Evolutionary conservation across 306 rosid genomes (phyloP), one percentile per base, ranked within the genome.

Genomic region (Vicia sativa): DNA sequence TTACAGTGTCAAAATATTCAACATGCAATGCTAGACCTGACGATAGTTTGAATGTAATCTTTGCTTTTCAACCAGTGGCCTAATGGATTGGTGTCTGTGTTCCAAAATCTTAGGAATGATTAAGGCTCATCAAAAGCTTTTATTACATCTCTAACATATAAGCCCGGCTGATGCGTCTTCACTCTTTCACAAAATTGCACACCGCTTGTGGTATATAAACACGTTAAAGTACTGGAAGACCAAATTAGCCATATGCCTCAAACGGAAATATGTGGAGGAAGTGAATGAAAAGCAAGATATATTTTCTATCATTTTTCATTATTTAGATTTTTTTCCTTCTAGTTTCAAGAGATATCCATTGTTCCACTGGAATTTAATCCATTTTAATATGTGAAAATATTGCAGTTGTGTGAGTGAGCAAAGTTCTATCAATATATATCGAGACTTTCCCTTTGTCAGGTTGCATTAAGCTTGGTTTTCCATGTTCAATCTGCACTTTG

Each of bases 401-500:
- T n/a, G n/a, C n/a, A n/a, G n/a, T n/a, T n/a, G n/a, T n/a, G n/a
- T n/a, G n/a, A n/a, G n/a, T n/a, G 28, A 34, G 43, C 62, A 18
- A 14, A 62, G 56, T 28, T 63, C 37, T 28, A 39, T 26, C 71
- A 52, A 61, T 81, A 70, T 75, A 49, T 74, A 90, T 81, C 2
- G 79, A 65, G 58, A 89, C 91, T 70, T 81, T 89, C 71, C 96
- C 96, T 83, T 84, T 87, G 75, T 84, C 78, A 31, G 96, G 89
- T 53, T 86, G 95, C 75, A 81, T 13, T 3, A 71, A 48, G 75
- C 74, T 84, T 1, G 96, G 98, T 79, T 73, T 89, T 77, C 98
- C 96, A 74, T 89, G 92, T 83, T 89, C 96, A 65, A 89, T 96
- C 98, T 89, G 83, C 76, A 81, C 59, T 81, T 73, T 41, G 62